phyloP scores from a whole-genome alignment of 2,329 filamentous ascomycete species.

The Pleurostoma richardsiae region DNA sequence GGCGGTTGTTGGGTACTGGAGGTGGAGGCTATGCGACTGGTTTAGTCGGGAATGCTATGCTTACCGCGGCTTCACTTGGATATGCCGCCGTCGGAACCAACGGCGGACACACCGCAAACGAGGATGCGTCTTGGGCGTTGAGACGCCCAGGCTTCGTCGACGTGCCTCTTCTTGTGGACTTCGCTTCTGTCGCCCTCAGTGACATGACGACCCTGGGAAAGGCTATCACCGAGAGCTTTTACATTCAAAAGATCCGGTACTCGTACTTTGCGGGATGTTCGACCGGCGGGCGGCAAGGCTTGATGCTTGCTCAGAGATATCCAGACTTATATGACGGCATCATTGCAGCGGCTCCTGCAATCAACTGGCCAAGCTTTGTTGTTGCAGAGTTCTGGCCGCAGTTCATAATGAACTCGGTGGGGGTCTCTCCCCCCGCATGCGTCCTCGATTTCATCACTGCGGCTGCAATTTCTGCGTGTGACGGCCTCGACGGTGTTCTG shows the following conservation, averaged over 20 bases:
- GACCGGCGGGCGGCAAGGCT: slow-evolving; percentile 43
- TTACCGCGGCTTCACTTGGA: slow-evolving; percentile 5
- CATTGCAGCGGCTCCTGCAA: slow-evolving; percentile 29
- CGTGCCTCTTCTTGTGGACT: not conserved
- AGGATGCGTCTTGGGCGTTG: not conserved
- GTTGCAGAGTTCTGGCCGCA: slow-evolving; percentile 25
- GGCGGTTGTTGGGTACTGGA: slow-evolving; percentile 25
- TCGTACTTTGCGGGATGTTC: slow-evolving; percentile 44
- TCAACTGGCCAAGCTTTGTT: slow-evolving; percentile 1
- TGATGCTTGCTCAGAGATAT: slow-evolving; percentile 36
- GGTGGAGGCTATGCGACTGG: slow-evolving; percentile 18
- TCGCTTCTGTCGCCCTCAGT: not conserved
- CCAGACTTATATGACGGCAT: slow-evolving; percentile 46
- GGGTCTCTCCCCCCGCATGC: slow-evolving; percentile 14
- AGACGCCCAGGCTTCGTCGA: not conserved
- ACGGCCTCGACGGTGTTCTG: slow-evolving; percentile 2
- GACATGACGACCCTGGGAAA: slow-evolving; percentile 1
- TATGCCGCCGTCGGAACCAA: slow-evolving; percentile 25
- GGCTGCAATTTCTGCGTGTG: slow-evolving; percentile 2
- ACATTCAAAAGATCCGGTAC: slow-evolving; percentile 27
- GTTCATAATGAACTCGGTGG: slow-evolving; percentile 13
- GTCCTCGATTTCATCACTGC: slow-evolving; percentile 4
- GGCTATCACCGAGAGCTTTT: slow-evolving; percentile 11
- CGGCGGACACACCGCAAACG: slow-evolving; percentile 2
- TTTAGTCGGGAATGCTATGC: slow-evolving; percentile 3